A percentile compares a stretch with the other conserved stretches of the same genome.
Conservation (phyloP, 2,329 filamentous ascomycete genomes). For the Niveomyces coronatus region DNA sequence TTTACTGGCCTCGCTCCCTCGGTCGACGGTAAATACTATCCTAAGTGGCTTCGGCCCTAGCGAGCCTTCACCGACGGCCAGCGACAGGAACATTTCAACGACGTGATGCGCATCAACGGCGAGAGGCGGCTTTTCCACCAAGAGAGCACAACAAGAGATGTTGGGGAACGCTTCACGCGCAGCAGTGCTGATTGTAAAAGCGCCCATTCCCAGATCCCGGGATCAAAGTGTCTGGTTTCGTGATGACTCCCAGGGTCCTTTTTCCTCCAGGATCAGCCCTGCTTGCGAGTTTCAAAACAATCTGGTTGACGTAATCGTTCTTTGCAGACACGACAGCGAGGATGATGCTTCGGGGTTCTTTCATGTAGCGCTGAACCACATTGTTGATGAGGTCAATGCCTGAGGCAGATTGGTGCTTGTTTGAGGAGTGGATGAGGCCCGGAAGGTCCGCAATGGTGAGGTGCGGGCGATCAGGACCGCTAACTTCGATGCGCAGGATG, state of each 20-base stretch:
- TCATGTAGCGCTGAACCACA: slow-evolving; percentile 31
- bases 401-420: slow-evolving; percentile 22
- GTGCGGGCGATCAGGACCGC: slow-evolving; percentile 18
- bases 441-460: slow-evolving; percentile 39
- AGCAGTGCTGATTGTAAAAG: too few species aligned
- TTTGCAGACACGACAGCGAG: slow-evolving; percentile 32
- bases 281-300: slow-evolving; percentile 14
- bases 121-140: too few species aligned
- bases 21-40: too few species aligned
- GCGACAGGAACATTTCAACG: too few species aligned
- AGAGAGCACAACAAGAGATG: too few species aligned
- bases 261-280: slow-evolving; percentile 11
- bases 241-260: slow-evolving; percentile 47
- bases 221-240: slow-evolving; percentile 38
- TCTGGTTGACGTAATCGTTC: slow-evolving; percentile 29
- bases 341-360: slow-evolving; percentile 31
- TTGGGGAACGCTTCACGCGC: too few species aligned
- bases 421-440: slow-evolving; percentile 29
- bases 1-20: too few species aligned
- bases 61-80: too few species aligned
- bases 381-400: slow-evolving; percentile 24
- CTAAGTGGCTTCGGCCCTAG: too few species aligned
- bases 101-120: too few species aligned
- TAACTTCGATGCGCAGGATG: slow-evolving; percentile 17
- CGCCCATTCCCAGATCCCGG: slow-evolving; percentile 28